Base-by-base conservation (phyloP, 495 filamentous ascomycete species). In the Neurospora sp. region DNA sequence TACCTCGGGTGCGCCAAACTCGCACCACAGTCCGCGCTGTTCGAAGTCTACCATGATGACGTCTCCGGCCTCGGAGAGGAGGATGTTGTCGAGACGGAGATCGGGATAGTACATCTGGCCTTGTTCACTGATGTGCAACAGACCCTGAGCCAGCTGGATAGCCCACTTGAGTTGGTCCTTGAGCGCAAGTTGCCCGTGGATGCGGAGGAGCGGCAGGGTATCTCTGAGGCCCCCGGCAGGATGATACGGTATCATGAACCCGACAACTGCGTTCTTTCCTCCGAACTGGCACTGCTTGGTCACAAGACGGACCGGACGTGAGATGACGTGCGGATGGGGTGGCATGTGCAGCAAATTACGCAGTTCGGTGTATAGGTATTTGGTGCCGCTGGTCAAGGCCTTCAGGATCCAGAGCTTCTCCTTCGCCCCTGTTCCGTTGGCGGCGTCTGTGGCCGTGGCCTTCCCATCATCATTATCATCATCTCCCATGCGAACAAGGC, bases 21-120 rank as follows among this genome's bases (percentile, higher is more conserved):
- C 82, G 78, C 82, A 84, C 84, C 83, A 87, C 14, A 86, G 83
- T 6, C 84, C 84, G 44, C 85, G 81, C 75, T 87, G 85, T 73
- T 87, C 85, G 69, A 87, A 86, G 72, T 87, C 85, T 12, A 86
- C 80, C 82, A 87, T 83, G 72, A 87, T 73, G 7, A 84, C 70
- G 41, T 84, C 82, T 1, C 74, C 79, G 0, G 71, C 61, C 4
- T 81, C 78, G 1, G 84, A 83, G 5, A 85, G 72, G 9, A 87
- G 80, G 22, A 87, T 77, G 74, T 87, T 87, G 70, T 87, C 85
- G 1, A 85, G 81, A 8, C 84, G 81, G 16, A 87, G 78, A 72
- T 87, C 85, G 10, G 85, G 85, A 53, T 87, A 87, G 73, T 83
- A 87, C 65, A 82, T 82, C 38, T 61, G 73, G 18, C 79, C 79